Percentiles rank a stretch among this genome's conserved stretches.
These are phyloP conservation scores for Mangifera indica DNA, from an alignment of 345 rosid species.

Conservation along the genomic window DNA sequence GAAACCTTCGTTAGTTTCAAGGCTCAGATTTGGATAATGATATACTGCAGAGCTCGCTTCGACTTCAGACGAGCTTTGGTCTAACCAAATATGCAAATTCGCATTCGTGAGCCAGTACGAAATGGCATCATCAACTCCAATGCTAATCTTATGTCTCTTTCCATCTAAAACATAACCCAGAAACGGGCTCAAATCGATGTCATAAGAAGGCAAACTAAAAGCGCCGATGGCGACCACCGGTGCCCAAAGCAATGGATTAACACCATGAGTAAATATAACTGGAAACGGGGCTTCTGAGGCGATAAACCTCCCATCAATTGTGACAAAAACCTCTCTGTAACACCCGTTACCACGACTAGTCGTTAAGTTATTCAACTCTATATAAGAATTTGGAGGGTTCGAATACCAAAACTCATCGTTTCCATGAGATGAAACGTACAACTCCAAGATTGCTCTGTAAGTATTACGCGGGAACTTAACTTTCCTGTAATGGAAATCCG, in stretches of 20 bases:
- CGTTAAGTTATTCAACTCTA: slow-evolving; percentile 52
- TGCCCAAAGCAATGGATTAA: slow-evolving; percentile 85
- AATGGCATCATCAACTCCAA: slow-evolving; percentile 62
- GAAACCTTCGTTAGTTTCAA: slow-evolving; percentile 37
- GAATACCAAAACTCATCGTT: slow-evolving; percentile 95
- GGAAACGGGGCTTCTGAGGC: slow-evolving; percentile 81
- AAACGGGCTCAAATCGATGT: slow-evolving; percentile 71
- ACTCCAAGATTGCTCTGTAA: slow-evolving; percentile 52
- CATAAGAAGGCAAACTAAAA: slow-evolving; percentile 69
- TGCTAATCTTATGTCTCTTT: slow-evolving; percentile 48
- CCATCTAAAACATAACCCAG: slow-evolving; percentile 64
- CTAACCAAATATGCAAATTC: slow-evolving; percentile 78
- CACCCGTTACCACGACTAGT: slow-evolving; percentile 69
- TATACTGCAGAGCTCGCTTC: slow-evolving; percentile 39
- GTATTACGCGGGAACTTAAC: slow-evolving; percentile 63
- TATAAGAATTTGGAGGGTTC: slow-evolving; percentile 73
- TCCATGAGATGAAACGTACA: slow-evolving; percentile 81
- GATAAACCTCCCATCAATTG: slow-evolving; percentile 60
- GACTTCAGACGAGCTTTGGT: slow-evolving; percentile 33
- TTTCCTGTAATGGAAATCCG: slow-evolving; percentile 41
- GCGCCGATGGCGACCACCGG: slow-evolving; percentile 78
- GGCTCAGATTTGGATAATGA: slow-evolving; percentile 29
- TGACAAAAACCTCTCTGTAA: slow-evolving; percentile 62
- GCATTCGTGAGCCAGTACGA: slow-evolving; percentile 90
- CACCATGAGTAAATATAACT: slow-evolving; percentile 76